Base-by-base conservation (phyloP, 495 filamentous ascomycete genomes). In the Neurospora africana region DNA sequence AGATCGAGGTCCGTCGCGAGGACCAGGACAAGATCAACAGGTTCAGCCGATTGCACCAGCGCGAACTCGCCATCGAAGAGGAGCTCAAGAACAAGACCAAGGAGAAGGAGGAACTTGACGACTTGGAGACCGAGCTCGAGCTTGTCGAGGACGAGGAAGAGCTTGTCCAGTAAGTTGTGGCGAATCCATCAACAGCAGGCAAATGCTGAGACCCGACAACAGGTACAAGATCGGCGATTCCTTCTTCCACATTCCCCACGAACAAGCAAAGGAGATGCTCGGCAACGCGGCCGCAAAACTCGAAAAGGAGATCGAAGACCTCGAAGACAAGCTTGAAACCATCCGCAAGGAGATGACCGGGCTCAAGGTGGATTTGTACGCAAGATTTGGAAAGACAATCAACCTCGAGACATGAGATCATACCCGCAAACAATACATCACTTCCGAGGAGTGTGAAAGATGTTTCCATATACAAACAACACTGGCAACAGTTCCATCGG, bases 21-120 rank as follows among this genome's bases (percentile, higher is more conserved):
- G 95, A 99, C 79, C 95, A 99, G 81, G 94, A 99, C 82, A 96
- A 94, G 81, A 99, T 99, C 87, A 99, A 98, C 82, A 91, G 91
- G 69, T 99, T 99, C 85, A 98, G 94, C 80, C 89, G 94, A 43
- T 85, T 99, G 68, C 96, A 99, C 81, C 93, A 96, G 79, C 89
- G 91, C 36, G 91, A 97, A 81, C 83, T 89, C 4, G 78, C 83
- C 10, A 80, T 98, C 23, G 91, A 95, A 80, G 93, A 94, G 19
- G 90, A 94, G 75, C 82, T 99, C 79, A 93, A 93, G 76, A 79
- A 78, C 6, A 98, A 97, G 79, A 89, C 91, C 96, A 97, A 99
- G 84, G 95, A 98, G 78, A 98, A 98, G 81, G 96, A 98, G 81
- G 95, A 98, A 76, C 87, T 98, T 6, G 93, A 97, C 75, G 95